Percentiles rank a stretch among this genome's conserved stretches.
phyloP scores from a whole-genome alignment of 2,329 filamentous ascomycete species.

The Neofusicoccum kwambonambiense region DNA sequence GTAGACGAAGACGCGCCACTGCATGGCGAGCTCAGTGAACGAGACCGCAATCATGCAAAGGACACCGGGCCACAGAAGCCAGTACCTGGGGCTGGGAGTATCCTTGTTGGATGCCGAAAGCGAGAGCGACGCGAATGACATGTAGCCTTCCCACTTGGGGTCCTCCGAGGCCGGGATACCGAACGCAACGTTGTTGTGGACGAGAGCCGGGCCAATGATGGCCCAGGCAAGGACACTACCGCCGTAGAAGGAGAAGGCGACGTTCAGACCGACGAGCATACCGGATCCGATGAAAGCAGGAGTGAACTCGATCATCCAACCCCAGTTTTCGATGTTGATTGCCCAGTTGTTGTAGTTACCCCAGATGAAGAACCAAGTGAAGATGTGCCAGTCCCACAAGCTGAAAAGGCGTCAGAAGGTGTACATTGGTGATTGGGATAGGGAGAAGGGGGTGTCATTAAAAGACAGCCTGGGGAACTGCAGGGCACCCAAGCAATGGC shows the following conservation, averaged over 20 bases:
- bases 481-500: slow-evolving; percentile 20
- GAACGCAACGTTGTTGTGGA: slow-evolving; percentile 52
- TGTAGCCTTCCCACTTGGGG: slow-evolving; percentile 45
- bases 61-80: slow-evolving; percentile 54
- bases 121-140: slow-evolving; percentile 42
- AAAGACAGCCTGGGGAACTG: too few relatives aligned
- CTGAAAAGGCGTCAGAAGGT: too few relatives aligned
- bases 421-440: too few relatives aligned
- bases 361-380: slow-evolving; percentile 58
- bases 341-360: slow-evolving; percentile 50
- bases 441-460: too few relatives aligned
- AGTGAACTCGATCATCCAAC: slow-evolving; percentile 60
- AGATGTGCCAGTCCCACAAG: slow-evolving; percentile 59
- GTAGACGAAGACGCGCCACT: slow-evolving; percentile 47
- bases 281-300: slow-evolving; percentile 57
- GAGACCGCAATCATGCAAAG: slow-evolving; percentile 52
- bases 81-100: slow-evolving; percentile 50
- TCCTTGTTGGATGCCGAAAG: slow-evolving; percentile 38
- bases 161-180: slow-evolving; percentile 38
- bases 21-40: slow-evolving; percentile 46
- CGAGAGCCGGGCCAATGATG: slow-evolving; percentile 58
- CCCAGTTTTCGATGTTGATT: slow-evolving; percentile 59
- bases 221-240: slow-evolving; percentile 58
- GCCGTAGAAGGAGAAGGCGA: slow-evolving; percentile 57
- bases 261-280: slow-evolving; percentile 53